phyloP scores from a whole-genome alignment of 1,139 yeast genomes.

The Nadsonia commutata region DNA sequence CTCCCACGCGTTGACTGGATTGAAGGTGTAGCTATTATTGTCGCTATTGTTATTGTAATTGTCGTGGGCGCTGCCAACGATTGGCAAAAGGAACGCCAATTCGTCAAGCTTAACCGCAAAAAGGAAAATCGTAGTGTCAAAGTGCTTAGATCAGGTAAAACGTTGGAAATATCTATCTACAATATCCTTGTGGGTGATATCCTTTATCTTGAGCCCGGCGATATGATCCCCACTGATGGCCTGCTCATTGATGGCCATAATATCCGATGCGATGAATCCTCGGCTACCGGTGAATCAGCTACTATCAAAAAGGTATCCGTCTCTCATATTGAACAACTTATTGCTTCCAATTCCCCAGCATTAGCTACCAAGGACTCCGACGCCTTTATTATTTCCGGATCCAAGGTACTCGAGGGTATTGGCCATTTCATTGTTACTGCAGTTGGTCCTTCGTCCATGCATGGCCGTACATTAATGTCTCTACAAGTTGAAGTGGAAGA shows the following conservation, averaged over 20 bases:
- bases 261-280: slow-evolving; percentile 82
- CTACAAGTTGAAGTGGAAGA: slow-evolving; percentile 54
- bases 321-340: not conserved
- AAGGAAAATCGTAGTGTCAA: slow-evolving; percentile 75
- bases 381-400: slow-evolving; percentile 83
- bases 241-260: slow-evolving; percentile 54
- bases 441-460: slow-evolving; percentile 76
- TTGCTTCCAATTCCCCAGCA: not conserved
- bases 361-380: slow-evolving; percentile 24
- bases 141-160: slow-evolving; percentile 61
- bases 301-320: slow-evolving; percentile 51
- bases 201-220: slow-evolving; percentile 79
- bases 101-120: slow-evolving; percentile 58
- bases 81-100: slow-evolving; percentile 90
- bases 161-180: slow-evolving; percentile 53
- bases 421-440: slow-evolving; percentile 82
- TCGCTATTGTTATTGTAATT: slow-evolving; percentile 82
- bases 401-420: slow-evolving; percentile 71
- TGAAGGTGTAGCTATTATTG: slow-evolving; percentile 94
- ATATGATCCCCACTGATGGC: slow-evolving; percentile 81
- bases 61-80: slow-evolving; percentile 89
- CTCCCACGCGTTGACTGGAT: slow-evolving; percentile 90
- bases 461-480: slow-evolving; percentile 82
- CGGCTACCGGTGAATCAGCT: slow-evolving; percentile 87
- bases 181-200: slow-evolving; percentile 81